Conservation (phyloP, 345 rosid species). For the Bruguiera parviflora region DNA sequence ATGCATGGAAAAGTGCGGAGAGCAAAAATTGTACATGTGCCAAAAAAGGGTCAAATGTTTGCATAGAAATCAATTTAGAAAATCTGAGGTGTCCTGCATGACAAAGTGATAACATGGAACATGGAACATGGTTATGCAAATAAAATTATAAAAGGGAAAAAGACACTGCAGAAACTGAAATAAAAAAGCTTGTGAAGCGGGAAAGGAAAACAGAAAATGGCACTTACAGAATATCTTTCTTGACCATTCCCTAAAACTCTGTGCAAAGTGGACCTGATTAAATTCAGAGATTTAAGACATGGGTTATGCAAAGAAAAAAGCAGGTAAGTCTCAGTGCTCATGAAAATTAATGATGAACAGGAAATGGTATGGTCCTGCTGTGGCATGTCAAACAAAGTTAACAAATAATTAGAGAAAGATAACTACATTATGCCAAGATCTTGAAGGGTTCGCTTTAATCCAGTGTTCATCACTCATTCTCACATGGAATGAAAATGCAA, state of each 20-base stretch:
- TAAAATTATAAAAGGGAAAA: background rate
- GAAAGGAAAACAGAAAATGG: background rate
- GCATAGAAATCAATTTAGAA: background rate
- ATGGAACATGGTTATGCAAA: background rate
- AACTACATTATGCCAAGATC: background rate
- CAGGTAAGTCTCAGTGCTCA: too few species aligned
- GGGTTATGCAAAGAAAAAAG: background rate
- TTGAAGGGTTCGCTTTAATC: background rate
- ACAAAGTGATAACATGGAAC: background rate
- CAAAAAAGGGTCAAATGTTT: background rate
- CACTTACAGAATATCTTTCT: constrained; percentile 77
- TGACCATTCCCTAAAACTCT: constrained; percentile 79
- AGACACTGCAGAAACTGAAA: background rate
- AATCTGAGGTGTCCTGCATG: background rate
- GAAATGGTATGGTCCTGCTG: background rate
- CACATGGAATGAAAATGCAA: background rate
- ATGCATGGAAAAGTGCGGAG: background rate
- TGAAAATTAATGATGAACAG: too few species aligned
- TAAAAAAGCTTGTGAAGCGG: background rate
- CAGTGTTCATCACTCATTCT: background rate
- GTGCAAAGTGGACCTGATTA: constrained; percentile 81
- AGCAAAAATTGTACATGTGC: background rate
- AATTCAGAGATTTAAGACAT: constrained; percentile 2
- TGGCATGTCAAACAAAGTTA: background rate
- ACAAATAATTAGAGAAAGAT: background rate